phyloP scores from a whole-genome alignment of 2,329 filamentous ascomycete genomes.

The Colletotrichum lentis region DNA sequence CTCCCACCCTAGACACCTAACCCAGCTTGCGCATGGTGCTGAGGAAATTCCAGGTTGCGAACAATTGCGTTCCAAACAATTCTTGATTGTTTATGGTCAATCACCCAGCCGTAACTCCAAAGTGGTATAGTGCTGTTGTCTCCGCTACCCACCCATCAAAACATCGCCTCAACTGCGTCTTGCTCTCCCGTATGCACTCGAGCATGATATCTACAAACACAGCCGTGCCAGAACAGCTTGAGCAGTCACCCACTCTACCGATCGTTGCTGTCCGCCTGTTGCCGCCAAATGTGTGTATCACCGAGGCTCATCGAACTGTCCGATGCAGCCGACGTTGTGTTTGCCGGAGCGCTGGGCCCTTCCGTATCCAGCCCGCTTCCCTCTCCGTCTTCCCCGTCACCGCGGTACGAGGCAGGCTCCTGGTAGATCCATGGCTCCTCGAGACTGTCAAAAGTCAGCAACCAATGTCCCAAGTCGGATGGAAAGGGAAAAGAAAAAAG shows the following conservation, averaged over 20 bases:
- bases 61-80: too few species aligned
- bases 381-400: constrained; percentile 27
- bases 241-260: background rate
- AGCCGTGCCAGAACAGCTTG: background rate
- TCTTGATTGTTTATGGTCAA: background rate
- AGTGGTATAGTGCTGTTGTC: constrained; percentile 28
- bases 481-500: background rate
- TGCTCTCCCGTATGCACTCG: constrained; percentile 23
- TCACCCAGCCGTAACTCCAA: background rate
- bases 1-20: too few species aligned
- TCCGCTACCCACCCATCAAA: constrained; percentile 6
- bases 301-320: constrained; percentile 58
- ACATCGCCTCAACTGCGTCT: background rate
- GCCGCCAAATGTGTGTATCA: constrained; percentile 61
- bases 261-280: constrained; percentile 38
- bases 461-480: background rate
- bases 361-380: constrained; percentile 19
- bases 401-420: constrained; percentile 57
- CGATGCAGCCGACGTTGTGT: constrained; percentile 46
- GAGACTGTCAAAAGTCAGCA: constrained; percentile 55
- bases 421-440: constrained; percentile 74
- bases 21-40: too few species aligned
- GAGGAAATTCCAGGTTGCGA: background rate
- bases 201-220: constrained; percentile 25
- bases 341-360: constrained; percentile 15